phyloP scores from a whole-genome alignment of 83 land plant genomes.

The Thuja plicata region DNA sequence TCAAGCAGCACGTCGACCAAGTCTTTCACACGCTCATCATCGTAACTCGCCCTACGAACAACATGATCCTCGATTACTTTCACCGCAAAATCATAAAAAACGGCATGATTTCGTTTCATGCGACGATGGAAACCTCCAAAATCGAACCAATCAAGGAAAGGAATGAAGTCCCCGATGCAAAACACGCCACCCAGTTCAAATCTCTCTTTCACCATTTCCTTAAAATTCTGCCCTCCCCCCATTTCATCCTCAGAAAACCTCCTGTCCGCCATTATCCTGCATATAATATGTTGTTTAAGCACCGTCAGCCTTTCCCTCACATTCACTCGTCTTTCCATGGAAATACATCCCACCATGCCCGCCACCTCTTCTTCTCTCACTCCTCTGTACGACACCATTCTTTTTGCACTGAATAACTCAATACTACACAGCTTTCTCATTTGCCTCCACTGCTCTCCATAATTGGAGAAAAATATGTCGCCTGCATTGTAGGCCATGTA shows the following conservation, averaged over 20 bases:
- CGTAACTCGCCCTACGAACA: no score
- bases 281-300: neutral
- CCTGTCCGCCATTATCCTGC: neutral
- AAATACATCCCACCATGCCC: neutral
- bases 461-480: slow-evolving; percentile 22
- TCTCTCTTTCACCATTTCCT: neutral
- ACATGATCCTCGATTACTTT: neutral
- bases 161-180: slow-evolving; percentile 10
- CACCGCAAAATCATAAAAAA: neutral
- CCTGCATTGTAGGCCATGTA: slow-evolving; percentile 13
- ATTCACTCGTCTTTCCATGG: neutral
- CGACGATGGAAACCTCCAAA: neutral
- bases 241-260: neutral
- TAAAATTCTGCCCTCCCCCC: neutral
- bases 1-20: neutral
- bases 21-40: neutral
- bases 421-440: slow-evolving; percentile 13
- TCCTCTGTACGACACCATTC: slow-evolving; percentile 1
- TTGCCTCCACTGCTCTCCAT: slow-evolving; percentile 21
- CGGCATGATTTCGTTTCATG: neutral
- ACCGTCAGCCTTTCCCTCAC: neutral
- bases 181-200: neutral
- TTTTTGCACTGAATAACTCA: slow-evolving; percentile 16
- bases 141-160: neutral
- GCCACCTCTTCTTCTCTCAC: neutral